These are phyloP conservation scores for Mycosarcoma maydis DNA, from an alignment of 1,284 basidiomycete species.

Conservation along the genomic window DNA sequence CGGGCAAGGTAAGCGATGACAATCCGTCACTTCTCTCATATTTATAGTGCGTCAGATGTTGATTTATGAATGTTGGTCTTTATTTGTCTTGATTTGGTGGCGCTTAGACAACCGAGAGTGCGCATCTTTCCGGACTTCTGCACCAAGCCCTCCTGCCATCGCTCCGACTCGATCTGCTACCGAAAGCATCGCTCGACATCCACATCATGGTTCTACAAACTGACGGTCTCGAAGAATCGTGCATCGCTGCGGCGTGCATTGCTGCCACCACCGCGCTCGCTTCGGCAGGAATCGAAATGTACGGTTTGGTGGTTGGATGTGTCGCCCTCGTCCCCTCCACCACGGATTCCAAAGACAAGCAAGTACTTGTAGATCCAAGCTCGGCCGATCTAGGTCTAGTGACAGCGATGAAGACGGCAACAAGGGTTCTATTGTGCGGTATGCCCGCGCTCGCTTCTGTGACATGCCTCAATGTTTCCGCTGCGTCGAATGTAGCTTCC, in stretches of 20 bases:
- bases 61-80: too few species aligned
- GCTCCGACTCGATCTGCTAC: constrained; percentile 85
- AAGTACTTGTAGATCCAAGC: constrained; percentile 79
- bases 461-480: constrained; percentile 69
- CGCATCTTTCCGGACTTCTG: constrained; percentile 81
- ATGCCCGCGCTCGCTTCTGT: constrained; percentile 90
- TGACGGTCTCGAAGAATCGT: constrained; percentile 76
- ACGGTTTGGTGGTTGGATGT: constrained; percentile 82
- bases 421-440: constrained; percentile 75
- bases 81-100: background rate
- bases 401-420: constrained; percentile 66
- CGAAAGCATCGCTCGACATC: constrained; percentile 92
- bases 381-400: constrained; percentile 72
- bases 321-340: constrained; percentile 70
- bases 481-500: constrained; percentile 14
- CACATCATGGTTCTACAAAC: constrained; percentile 90
- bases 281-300: constrained; percentile 85
- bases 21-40: too few species aligned
- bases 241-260: constrained; percentile 72
- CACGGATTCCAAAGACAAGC: constrained; percentile 58
- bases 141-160: constrained; percentile 87
- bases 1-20: constrained; percentile 77
- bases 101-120: constrained; percentile 87
- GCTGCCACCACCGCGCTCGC: constrained; percentile 91
- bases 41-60: too few species aligned